Percentiles rank a stretch among this genome's conserved stretches.
These are phyloP conservation scores for Boechera divaricarpa DNA, from an alignment of 345 rosid genomes.

Conservation along the genomic window DNA sequence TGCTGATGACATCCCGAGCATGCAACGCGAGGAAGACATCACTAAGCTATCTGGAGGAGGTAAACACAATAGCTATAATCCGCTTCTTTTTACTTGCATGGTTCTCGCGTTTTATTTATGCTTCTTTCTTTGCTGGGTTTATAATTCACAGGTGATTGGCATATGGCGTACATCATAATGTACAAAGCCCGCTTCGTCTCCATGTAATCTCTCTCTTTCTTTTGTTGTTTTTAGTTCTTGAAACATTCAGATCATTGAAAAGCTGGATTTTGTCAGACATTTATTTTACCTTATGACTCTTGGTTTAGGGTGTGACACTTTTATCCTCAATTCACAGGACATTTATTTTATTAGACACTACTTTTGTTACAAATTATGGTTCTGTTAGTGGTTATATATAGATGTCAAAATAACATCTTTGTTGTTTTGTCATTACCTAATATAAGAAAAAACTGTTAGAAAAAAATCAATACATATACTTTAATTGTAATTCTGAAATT, in stretches of 20 bases:
- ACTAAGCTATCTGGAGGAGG: constrained; percentile 97
- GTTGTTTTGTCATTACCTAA: neutral
- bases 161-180: constrained; percentile 98
- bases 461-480: neutral
- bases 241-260: constrained; percentile 16
- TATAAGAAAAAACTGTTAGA: too few relatives aligned
- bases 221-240: constrained; percentile 28
- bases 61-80: constrained; percentile 36
- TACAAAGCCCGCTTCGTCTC: constrained; percentile 84
- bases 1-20: constrained; percentile 79
- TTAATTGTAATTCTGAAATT: neutral
- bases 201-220: constrained; percentile 47
- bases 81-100: neutral
- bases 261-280: constrained; percentile 22
- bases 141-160: constrained; percentile 86
- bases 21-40: constrained; percentile 90
- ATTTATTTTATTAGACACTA: too few relatives aligned
- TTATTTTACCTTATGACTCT: neutral
- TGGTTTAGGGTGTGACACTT: neutral
- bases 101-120: neutral
- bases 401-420: neutral
- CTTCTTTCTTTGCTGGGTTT: neutral
- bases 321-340: neutral
- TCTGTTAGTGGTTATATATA: too few relatives aligned
- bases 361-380: too few relatives aligned